Evolutionary conservation across 2,329 filamentous ascomycete species (phyloP).

Genomic region (Fusarium denticulatum): DNA sequence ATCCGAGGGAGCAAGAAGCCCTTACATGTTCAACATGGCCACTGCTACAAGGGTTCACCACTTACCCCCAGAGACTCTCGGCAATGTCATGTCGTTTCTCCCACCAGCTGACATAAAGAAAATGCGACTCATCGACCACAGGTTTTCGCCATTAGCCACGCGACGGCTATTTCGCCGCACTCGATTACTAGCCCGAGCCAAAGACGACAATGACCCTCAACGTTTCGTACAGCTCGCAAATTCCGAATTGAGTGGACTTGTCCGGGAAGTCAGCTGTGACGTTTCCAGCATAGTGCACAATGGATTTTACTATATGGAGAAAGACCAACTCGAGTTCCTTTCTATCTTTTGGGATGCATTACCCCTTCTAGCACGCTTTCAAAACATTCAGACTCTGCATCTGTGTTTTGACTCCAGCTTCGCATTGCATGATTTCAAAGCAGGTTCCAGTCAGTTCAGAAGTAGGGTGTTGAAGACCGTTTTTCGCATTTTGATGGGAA

Average conservation of each 20-base stretch:
- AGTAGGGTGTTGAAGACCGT: background rate
- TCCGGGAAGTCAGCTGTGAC: background rate
- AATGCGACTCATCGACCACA: background rate
- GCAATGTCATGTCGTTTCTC: background rate
- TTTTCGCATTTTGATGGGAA: background rate
- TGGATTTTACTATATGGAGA: background rate
- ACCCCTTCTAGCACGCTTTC: background rate
- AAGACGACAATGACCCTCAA: background rate
- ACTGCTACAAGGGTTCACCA: background rate
- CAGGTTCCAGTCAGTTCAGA: background rate
- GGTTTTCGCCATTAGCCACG: background rate
- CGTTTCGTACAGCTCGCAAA: background rate
- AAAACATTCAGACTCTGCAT: background rate
- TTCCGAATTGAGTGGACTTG: background rate
- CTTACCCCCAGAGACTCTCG: background rate
- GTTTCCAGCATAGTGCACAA: background rate
- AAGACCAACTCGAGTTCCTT: background rate
- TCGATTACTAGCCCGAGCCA: background rate
- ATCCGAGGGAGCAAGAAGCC: background rate
- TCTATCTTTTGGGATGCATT: background rate
- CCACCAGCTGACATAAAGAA: background rate
- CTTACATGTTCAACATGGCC: background rate
- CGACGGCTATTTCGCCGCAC: background rate
- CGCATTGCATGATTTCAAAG: accelerated
- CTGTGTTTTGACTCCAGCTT: background rate